A percentile compares a stretch with the other conserved stretches of the same genome.
Conservation (phyloP, 1,139 yeast genomes). For the Blastobotrys proliferans region DNA sequence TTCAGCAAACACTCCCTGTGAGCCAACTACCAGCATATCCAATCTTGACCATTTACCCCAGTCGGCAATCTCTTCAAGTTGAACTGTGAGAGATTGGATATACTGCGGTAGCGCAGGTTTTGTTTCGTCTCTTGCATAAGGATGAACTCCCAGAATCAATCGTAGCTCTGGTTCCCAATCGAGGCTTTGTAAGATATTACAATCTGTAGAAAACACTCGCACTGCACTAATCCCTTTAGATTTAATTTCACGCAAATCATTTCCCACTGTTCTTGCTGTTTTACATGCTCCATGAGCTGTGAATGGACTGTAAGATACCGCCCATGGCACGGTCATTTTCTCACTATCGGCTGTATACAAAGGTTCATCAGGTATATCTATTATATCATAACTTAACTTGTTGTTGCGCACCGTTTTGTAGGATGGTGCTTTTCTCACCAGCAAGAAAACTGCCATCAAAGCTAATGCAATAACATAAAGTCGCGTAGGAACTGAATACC, state of each 20-base stretch:
- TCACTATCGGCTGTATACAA: background rate
- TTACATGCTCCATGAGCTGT: constrained; percentile 69
- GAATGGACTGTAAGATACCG: constrained; percentile 84
- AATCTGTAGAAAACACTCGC: constrained; percentile 27
- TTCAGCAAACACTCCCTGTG: constrained; percentile 28
- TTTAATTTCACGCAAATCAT: constrained; percentile 54
- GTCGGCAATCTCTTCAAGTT: constrained; percentile 21
- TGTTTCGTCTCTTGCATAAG: constrained; percentile 19
- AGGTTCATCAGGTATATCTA: background rate
- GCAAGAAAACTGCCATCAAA: background rate
- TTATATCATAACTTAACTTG: no score
- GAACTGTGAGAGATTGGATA: constrained; percentile 20
- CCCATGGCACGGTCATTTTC: constrained; percentile 44
- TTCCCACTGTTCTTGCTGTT: constrained; percentile 50
- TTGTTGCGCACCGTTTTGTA: no score
- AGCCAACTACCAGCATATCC: constrained; percentile 28
- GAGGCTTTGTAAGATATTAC: constrained; percentile 25
- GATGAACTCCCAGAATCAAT: constrained; percentile 27
- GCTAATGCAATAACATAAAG: constrained; percentile 1
- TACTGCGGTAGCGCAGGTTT: constrained; percentile 7
- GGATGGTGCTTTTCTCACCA: background rate
- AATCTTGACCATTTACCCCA: constrained; percentile 23
- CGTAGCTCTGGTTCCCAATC: constrained; percentile 17
- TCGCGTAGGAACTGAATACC: constrained; percentile 1
- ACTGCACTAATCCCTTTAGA: constrained; percentile 31